phyloP scores from a whole-genome alignment of 192 early-diverging fungal genomes.

The Entophlyctis helioformis region DNA sequence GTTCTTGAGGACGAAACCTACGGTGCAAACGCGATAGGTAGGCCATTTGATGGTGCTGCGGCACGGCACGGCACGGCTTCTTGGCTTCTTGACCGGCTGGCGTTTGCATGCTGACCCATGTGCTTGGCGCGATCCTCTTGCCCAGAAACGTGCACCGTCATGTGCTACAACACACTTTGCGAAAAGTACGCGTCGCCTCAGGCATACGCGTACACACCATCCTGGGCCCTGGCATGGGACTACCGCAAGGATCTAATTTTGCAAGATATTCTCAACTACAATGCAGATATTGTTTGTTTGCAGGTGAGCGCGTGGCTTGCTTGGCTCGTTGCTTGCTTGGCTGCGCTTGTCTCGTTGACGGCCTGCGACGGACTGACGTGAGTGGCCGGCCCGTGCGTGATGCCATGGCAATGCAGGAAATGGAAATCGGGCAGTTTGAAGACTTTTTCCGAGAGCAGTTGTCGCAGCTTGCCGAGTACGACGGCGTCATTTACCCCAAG shows the following conservation, averaged over 20 bases:
- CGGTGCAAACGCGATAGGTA: constrained; percentile 5
- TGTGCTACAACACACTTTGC: constrained; percentile 87
- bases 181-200: constrained; percentile 81
- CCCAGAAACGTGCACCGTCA: constrained; percentile 75
- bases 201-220: constrained; percentile 86
- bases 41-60: not conserved
- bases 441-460: constrained; percentile 74
- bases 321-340: no score
- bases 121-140: not conserved
- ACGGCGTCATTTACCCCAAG: constrained; percentile 89
- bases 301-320: constrained; percentile 59
- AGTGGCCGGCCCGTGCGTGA: no score
- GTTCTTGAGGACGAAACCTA: constrained; percentile 61
- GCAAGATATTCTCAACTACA: constrained; percentile 71
- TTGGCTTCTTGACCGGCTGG: no score
- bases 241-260: constrained; percentile 83
- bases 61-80: not conserved
- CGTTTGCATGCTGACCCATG: not conserved
- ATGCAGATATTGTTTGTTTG: constrained; percentile 85
- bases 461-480: constrained; percentile 63
- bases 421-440: constrained; percentile 76
- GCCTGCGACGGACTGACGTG: no score
- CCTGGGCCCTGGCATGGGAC: constrained; percentile 89
- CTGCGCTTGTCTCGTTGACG: no score
- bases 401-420: no score